Evolutionary conservation across 2,329 filamentous ascomycete genomes (phyloP).

Genomic region (Hysterium pulicare): DNA sequence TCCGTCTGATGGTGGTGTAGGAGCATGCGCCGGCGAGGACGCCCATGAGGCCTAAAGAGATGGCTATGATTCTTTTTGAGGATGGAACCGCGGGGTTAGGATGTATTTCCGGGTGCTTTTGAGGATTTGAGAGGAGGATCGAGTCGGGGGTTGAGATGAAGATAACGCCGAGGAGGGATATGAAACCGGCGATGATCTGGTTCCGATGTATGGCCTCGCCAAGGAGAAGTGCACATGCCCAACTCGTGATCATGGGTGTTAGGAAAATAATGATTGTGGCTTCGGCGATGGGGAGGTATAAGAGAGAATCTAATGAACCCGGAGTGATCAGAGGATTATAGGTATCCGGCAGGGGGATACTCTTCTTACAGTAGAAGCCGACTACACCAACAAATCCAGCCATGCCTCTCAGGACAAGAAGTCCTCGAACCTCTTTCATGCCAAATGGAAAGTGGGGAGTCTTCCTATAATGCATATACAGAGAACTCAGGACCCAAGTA

Average conservation of each 20-base stretch:
- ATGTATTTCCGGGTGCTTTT: slow-evolving; percentile 25
- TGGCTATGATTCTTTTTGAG: slow-evolving; percentile 64
- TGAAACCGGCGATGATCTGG: slow-evolving; percentile 67
- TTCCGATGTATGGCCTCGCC: slow-evolving; percentile 69
- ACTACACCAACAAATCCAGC: slow-evolving; percentile 70
- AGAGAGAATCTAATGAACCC: slow-evolving; percentile 49
- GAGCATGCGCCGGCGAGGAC: slow-evolving; percentile 69
- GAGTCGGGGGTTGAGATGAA: slow-evolving; percentile 44
- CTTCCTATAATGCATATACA: not conserved
- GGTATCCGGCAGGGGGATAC: slow-evolving; percentile 3
- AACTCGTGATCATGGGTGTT: slow-evolving; percentile 69
- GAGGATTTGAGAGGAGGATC: slow-evolving; percentile 6
- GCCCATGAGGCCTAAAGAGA: slow-evolving; percentile 66
- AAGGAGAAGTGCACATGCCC: slow-evolving; percentile 68
- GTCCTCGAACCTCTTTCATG: slow-evolving; percentile 55
- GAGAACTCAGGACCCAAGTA: not conserved
- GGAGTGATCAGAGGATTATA: not conserved
- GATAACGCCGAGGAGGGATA: slow-evolving; percentile 72
- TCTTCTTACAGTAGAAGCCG: slow-evolving; percentile 57
- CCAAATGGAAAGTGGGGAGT: slow-evolving; percentile 60
- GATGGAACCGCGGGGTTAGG: slow-evolving; percentile 42
- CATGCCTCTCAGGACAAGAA: slow-evolving; percentile 63
- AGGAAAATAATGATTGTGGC: slow-evolving; percentile 84
- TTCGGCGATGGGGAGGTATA: slow-evolving; percentile 77
- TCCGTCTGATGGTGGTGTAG: slow-evolving; percentile 70